Conservation (phyloP, 106 monocot genomes). For the Xerophyta viscosa region DNA sequence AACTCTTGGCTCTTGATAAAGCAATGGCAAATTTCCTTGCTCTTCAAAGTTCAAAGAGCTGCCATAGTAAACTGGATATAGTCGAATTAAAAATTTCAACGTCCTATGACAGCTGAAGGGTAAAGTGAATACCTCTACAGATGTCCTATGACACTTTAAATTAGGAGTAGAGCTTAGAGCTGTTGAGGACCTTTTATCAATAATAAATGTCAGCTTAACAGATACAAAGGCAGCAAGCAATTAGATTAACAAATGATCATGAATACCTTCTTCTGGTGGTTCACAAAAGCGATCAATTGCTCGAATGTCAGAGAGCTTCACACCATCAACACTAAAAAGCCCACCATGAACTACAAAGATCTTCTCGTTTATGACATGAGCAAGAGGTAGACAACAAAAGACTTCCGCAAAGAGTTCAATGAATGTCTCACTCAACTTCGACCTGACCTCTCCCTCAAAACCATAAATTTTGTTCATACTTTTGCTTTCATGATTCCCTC, state of each 20-base stretch:
- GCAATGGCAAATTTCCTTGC: too few relatives aligned
- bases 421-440: constrained; percentile 86
- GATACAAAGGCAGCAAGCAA: too few relatives aligned
- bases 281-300: constrained; percentile 92
- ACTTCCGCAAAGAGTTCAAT: constrained; percentile 97
- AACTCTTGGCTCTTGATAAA: too few relatives aligned
- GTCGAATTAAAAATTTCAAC: too few relatives aligned
- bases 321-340: constrained; percentile 93
- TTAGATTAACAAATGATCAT: background rate
- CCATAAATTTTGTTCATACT: constrained; percentile 99
- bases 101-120: too few relatives aligned
- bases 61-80: too few relatives aligned
- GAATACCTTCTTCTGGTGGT: constrained; percentile 96
- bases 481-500: constrained; percentile 97
- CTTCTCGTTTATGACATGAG: constrained; percentile 91
- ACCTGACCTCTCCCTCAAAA: constrained; percentile 95
- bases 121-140: too few relatives aligned
- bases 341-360: constrained; percentile 96
- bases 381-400: constrained; percentile 89
- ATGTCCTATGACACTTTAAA: too few relatives aligned
- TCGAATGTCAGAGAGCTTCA: constrained; percentile 87
- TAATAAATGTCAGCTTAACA: too few relatives aligned
- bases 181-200: too few relatives aligned
- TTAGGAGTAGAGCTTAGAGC: too few relatives aligned
- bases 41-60: too few relatives aligned